These are phyloP conservation scores for Furcasterigmium furcatum DNA, from an alignment of 2,329 filamentous ascomycete species.

Conservation along the genomic window DNA sequence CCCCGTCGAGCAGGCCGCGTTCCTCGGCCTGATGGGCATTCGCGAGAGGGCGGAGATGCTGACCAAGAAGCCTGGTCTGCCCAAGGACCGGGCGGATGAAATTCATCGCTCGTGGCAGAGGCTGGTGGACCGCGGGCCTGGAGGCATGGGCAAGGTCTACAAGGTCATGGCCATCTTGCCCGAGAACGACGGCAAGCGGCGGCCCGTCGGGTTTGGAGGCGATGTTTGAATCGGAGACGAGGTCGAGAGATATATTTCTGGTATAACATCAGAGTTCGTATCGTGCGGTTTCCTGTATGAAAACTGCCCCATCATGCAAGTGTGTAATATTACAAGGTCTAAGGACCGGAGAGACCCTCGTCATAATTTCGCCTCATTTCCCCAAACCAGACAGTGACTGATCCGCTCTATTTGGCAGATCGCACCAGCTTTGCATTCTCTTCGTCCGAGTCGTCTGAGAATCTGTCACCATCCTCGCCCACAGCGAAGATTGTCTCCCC, in stretches of 20 bases:
- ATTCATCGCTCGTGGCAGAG: slow-evolving; percentile 76
- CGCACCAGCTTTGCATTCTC: slow-evolving; percentile 57
- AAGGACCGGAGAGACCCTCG: no score
- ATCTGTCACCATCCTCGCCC: slow-evolving; percentile 79
- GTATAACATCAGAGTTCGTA: neutral
- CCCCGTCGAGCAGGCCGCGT: slow-evolving; percentile 80
- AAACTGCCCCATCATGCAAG: neutral
- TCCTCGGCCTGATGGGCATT: slow-evolving; percentile 80
- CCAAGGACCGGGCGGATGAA: slow-evolving; percentile 49
- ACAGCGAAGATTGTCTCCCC: slow-evolving; percentile 96
- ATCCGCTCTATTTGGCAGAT: no score
- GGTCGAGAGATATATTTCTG: neutral
- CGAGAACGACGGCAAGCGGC: slow-evolving; percentile 67
- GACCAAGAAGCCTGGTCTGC: slow-evolving; percentile 38
- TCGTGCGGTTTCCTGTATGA: neutral
- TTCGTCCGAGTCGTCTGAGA: slow-evolving; percentile 69
- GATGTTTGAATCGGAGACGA: slow-evolving; percentile 35
- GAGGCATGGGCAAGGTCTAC: slow-evolving; percentile 92
- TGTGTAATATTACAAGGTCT: neutral
- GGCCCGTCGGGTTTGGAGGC: slow-evolving; percentile 91
- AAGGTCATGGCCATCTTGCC: slow-evolving; percentile 91
- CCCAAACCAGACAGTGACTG: no score
- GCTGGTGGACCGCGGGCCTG: slow-evolving; percentile 76
- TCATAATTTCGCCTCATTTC: no score
- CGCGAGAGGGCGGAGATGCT: slow-evolving; percentile 71